Evolutionary conservation across 2,329 filamentous ascomycete species (phyloP), one percentile per base, ranked within the genome.

Genomic region (Bipolaris sorokiniana): DNA sequence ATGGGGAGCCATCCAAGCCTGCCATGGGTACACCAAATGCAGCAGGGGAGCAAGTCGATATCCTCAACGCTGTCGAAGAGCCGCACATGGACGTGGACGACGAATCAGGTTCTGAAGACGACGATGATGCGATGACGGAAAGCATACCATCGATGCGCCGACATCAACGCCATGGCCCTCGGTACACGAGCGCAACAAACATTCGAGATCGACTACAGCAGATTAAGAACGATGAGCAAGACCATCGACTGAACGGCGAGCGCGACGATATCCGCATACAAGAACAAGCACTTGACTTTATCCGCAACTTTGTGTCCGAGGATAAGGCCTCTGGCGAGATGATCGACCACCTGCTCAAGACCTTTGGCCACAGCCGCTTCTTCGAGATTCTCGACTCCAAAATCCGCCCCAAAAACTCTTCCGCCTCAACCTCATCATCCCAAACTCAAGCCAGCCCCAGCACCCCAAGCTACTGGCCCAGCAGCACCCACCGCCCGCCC

Each of bases 281-380:
- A 77, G 92, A 97, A 72, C 93, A 98, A 76, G 91, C 89, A 0
- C 84, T 98, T 16, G 90, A 96, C 67, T 89, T 98, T 66, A 86
- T 99, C 61, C 86, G 94, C 52, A 99, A 99, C 75, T 81, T 98
- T 31, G 90, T 97, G 64, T 90, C 89, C 55, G 86, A 88, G 58
- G 80, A 76, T 65, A 86, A 74, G 44, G 62, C 76, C 64, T 82
- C 78, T 64, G 81, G 75, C 59, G 86, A 80, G 77, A 94, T 97
- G 86, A 92, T 97, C 59, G 92, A 97, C 70, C 88, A 90, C 68
- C 78, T 98, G 20, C 89, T 98, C 70, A 84, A 81, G 56, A 84
- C 88, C 54, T 83, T 97, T 45, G 91, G 91, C 1, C 85, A 91
- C 70, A 86, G 91, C 56, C 84, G 88, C 37, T 82, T 98, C 51